These are phyloP conservation scores for Setaria viridis DNA, from an alignment of 202 grass and related monocot species.

Conservation along the genomic window DNA sequence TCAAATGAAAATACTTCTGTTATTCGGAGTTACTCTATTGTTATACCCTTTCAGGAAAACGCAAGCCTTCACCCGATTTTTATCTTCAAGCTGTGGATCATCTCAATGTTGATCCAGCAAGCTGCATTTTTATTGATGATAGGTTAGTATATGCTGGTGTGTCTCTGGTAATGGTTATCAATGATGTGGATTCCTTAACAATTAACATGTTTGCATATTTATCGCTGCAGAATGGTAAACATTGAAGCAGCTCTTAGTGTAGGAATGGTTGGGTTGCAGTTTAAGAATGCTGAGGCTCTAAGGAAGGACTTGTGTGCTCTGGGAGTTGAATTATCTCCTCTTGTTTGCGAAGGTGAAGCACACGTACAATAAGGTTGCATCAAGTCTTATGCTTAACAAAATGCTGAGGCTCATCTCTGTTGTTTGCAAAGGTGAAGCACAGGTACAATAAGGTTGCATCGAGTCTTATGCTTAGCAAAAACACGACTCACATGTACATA, in stretches of 20 bases:
- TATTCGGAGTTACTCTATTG: slow-evolving; percentile 9
- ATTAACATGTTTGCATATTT: slow-evolving; percentile 31
- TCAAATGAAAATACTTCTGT: slow-evolving; percentile 6
- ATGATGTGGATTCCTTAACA: slow-evolving; percentile 1
- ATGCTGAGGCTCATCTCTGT: slow-evolving; percentile 47
- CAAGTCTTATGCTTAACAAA: slow-evolving; percentile 27
- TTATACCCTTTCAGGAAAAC: slow-evolving; percentile 56
- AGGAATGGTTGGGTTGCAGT: slow-evolving; percentile 90
- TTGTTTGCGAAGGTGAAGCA: slow-evolving; percentile 42
- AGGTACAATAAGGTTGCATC: slow-evolving; percentile 32
- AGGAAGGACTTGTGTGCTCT: slow-evolving; percentile 71
- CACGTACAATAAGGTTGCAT: slow-evolving; percentile 37
- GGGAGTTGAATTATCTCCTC: slow-evolving; percentile 72
- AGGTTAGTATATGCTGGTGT: slow-evolving; percentile 56
- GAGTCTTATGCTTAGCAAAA: slow-evolving; percentile 18
- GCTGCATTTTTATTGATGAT: slow-evolving; percentile 83
- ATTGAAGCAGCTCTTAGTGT: slow-evolving; percentile 76
- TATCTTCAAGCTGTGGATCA: slow-evolving; percentile 62
- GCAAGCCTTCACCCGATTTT: slow-evolving; percentile 72
- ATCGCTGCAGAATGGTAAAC: slow-evolving; percentile 66
- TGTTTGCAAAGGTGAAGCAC: slow-evolving; percentile 42
- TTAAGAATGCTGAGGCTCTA: slow-evolving; percentile 69
- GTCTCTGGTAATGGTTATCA: slow-evolving; percentile 25
- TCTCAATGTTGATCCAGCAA: slow-evolving; percentile 67
- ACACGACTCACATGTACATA: not conserved